Base-by-base conservation (phyloP, 306 rosid species). In the Prunus mume region DNA sequence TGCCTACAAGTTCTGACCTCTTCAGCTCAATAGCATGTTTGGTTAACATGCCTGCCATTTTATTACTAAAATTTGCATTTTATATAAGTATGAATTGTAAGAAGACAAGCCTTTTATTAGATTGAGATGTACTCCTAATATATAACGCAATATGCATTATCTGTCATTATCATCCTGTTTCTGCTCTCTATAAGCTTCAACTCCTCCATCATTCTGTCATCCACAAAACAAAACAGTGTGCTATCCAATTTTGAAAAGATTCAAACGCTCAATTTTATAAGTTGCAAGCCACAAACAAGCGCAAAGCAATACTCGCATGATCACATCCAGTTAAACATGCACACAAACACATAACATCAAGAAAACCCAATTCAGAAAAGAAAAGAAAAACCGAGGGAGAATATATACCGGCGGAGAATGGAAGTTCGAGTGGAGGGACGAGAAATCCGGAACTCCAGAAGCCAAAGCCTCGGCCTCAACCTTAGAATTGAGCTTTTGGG, bases 191-290 rank as follows among this genome's bases (percentile, higher is more conserved):
- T 70, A 60, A 81, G 68, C 65, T 67, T 66, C 81, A 63, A 19
- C 82, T 61, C 50, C 74, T 41, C 45, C 80, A 83, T 64, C 82
- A 46, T 41, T 77, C 91, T 89, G 83, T 67, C 52, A 82, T 69
- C 24, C 19, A 47, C 19, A 80, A 82, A 45, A 78, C 12, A 70
- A 70, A 28, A 52, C 32, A 12, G 8, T 20, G 22, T 19, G 17
- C 66, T 0, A 51, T 50, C 13, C 65, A 38, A 50, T 14, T 47
- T 51, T 5, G 18, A 38, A 32, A n/a, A 9, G 15, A 12, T 49
- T 49, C 52, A 3, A 3, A 49, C 52, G 14, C 49, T 54, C 9
- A 7, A 14, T 34, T 17, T 3, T 17, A 14, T 7, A 24, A 68
- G 72, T 47, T 10, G 24, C 25, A 17, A 50, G 18, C 46, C 18